Evolutionary conservation across 768 basidiomycete species (phyloP), one percentile per base, ranked within the genome.

Genomic region (Termitomyces sp.): DNA sequence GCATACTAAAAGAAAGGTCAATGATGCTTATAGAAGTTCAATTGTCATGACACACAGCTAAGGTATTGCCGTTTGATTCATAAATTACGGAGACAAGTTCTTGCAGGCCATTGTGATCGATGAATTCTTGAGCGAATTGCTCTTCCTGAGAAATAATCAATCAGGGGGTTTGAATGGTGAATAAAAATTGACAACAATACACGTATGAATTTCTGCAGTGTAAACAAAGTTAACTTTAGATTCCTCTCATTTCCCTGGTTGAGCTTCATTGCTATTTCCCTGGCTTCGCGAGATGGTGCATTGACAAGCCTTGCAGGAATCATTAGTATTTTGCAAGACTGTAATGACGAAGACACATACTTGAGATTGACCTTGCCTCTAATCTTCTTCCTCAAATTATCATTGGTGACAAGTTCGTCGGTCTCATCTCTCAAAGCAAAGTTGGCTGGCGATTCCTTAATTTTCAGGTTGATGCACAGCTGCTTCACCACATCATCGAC

Each of bases 401-500:
- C 91, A 65, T 90, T 88, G 28, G 92, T 94, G 18, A 97, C 87
- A 48, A 95, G 72, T 62, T 90, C 90, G 59, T 90, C 89, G 16
- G 79, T 82, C 63, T 92, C 89, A 68, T 94, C 92, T 64, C 93
- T 80, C 58, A 96, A 70, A 1, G 92, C 88, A 67, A 83, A 94
- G 61, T 88, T 74, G 1, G 80, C 78, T 1, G 90, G 80, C 0
- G 88, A 79, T 40, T 90, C 90, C 58, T 83, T 83, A 58, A 93
- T 84, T 70, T 88, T 86, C 62, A 96, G 75, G 71, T 86, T 93
- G 62, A 86, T 72, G 64, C 91, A 92, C 10, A 94, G 80, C 69
- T 92, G 90, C 56, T 83, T 85, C 52, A 94, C 81, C 57, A 94
- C 92, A 68, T 94, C 92, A 53, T 89, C 85, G 53, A 92, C 92